These are phyloP conservation scores for Cucumis melo DNA, from an alignment of 306 rosid species.

Conservation along the genomic window DNA sequence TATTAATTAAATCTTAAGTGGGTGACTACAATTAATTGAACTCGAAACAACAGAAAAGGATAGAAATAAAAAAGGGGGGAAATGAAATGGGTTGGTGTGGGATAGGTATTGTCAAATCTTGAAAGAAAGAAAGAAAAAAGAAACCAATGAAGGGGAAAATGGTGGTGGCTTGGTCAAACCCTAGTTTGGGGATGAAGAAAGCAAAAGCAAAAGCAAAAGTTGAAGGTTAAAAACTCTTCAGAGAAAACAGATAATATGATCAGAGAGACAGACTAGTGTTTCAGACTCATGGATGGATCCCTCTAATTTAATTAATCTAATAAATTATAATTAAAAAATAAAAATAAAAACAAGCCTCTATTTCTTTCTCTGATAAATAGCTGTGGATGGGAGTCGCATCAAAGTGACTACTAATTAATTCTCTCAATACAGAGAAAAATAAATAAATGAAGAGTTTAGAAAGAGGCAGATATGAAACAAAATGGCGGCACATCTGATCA, in stretches of 20 bases:
- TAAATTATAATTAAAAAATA: too few relatives aligned
- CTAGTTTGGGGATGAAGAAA: constrained; percentile 26
- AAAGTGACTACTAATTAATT: constrained; percentile 1
- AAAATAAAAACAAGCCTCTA: neutral
- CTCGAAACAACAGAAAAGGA: too few relatives aligned
- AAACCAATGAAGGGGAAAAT: too few relatives aligned
- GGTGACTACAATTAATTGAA: too few relatives aligned
- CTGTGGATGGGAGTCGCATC: constrained; percentile 21
- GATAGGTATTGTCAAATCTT: neutral
- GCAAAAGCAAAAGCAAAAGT: constrained; percentile 74
- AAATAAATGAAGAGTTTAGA: constrained; percentile 7
- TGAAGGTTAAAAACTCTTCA: constrained; percentile 13
- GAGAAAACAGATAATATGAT: neutral
- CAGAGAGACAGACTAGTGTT: constrained; percentile 12
- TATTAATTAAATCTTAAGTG: too few relatives aligned
- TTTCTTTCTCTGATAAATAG: neutral
- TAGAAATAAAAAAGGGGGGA: neutral
- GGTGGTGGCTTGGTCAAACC: constrained; percentile 54
- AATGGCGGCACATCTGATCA: constrained; percentile 94
- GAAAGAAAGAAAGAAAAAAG: neutral
- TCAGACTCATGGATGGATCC: constrained; percentile 14
- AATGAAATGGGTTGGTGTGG: neutral
- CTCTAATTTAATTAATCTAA: constrained; percentile 6
- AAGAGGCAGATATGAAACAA: constrained; percentile 29
- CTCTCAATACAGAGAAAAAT: neutral